A percentile compares a stretch with the other conserved stretches of the same genome.
phyloP scores from a whole-genome alignment of 2,329 filamentous ascomycete species.

The Ilyonectria robusta region DNA sequence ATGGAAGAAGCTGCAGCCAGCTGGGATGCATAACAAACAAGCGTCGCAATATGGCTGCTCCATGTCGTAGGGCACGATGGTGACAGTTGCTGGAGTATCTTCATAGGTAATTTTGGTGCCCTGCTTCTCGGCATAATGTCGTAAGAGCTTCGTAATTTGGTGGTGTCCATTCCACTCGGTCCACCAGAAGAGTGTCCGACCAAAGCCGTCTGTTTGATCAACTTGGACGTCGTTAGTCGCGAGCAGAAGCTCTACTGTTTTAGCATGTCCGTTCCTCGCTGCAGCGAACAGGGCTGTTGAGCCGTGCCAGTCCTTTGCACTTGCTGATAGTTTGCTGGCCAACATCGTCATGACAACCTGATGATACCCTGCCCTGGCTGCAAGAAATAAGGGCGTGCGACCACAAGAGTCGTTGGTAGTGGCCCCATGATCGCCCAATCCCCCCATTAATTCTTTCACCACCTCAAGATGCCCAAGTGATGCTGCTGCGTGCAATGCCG shows the following conservation, averaged over 20 bases:
- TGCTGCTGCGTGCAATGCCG: not conserved
- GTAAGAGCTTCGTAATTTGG: not conserved
- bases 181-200: not conserved
- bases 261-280: not conserved
- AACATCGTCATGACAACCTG: not conserved
- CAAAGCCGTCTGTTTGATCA: not conserved
- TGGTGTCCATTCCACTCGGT: not conserved
- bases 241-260: not conserved
- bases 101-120: not conserved
- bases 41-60: not conserved
- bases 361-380: not conserved
- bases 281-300: not conserved
- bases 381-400: not conserved
- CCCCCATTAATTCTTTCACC: not conserved
- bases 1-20: not conserved
- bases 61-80: not conserved
- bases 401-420: not conserved
- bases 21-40: not conserved
- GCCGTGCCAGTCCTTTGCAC: not conserved
- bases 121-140: not conserved
- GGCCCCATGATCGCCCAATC: not conserved
- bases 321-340: not conserved
- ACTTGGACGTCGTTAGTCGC: not conserved
- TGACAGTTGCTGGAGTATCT: not conserved
- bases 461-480: not conserved